Conservation (phyloP, 768 basidiomycete genomes). For the Amanita molliuscula region DNA sequence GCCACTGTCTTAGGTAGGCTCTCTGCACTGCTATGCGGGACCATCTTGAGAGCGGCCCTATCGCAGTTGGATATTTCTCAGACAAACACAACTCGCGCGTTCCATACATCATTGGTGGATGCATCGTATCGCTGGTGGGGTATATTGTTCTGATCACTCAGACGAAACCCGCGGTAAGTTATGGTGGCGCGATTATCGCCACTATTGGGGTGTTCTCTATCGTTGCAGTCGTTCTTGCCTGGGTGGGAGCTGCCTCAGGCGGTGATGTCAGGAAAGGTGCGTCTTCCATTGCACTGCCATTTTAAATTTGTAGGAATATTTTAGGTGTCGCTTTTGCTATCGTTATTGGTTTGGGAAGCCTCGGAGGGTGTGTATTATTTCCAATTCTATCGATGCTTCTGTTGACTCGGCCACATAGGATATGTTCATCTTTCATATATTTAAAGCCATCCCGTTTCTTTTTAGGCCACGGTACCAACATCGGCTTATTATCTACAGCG, state of each 20-base stretch:
- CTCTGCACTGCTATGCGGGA: too few species aligned
- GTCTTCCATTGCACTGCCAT: neutral
- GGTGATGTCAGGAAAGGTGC: conserved; percentile 42
- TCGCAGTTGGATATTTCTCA: conserved; percentile 26
- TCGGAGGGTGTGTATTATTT: conserved; percentile 28
- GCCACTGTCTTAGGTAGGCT: conserved; percentile 24
- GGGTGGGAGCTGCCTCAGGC: conserved; percentile 46
- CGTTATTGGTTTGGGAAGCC: conserved; percentile 44
- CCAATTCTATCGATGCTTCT: neutral
- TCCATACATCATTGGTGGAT: conserved; percentile 35
- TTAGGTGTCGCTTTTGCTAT: conserved; percentile 34
- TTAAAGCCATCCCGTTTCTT: conserved; percentile 25
- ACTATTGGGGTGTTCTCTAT: conserved; percentile 44
- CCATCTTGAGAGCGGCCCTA: neutral
- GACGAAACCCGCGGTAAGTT: conserved; percentile 24
- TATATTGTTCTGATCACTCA: conserved; percentile 38
- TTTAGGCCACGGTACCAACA: conserved; percentile 24
- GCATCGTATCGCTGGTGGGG: conserved; percentile 35
- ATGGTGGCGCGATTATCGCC: conserved; percentile 38
- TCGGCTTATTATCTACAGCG: conserved; percentile 23
- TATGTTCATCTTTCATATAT: conserved; percentile 30
- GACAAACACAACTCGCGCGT: conserved; percentile 33
- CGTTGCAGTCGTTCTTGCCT: conserved; percentile 37
- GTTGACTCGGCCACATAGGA: conserved; percentile 18
- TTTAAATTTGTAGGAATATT: neutral